Base-by-base conservation (phyloP, 495 filamentous ascomycete species). In the Neurospora intermedia region DNA sequence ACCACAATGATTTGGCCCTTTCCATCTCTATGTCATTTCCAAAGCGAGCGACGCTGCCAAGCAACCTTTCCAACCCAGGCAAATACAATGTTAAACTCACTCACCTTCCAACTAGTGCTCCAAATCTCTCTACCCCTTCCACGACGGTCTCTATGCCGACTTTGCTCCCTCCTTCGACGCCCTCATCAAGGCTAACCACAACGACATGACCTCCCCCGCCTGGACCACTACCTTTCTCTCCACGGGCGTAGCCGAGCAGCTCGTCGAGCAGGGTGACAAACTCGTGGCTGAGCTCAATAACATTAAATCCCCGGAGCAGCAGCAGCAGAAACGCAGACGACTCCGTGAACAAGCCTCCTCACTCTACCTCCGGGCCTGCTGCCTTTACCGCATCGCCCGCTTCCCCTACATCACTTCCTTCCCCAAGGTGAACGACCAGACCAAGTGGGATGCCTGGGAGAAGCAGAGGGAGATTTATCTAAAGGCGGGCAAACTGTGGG, bases 61-160 rank as follows among this genome's bases (percentile, higher is more conserved):
- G 35, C 35, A 38, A 38, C 0, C 35, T 38, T 38, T 38, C 35
- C 35, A 38, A 38, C 35, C 35, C 35, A 38, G 35, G 35, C 35
- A 38, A 38, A 6, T 38, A 5, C 70, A 42, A 71, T 72, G 11
- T 38, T 70, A 48, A 59, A 38, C 71, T 18, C 42, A 70, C 73
- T 18, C 15, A 1, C 13, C 0, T 18, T 6, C 39, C 16, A 42
- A 41, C n/a, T 72, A 90, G 85, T 91, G 89, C 78, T 74, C 77
- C 45, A 88, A 88, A 79, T 85, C 88, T 43, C 83, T 94, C 38
- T 95, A 95, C 75, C 92, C 92, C 0, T 95, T 94, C 83, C 91
- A 93, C 81, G 92, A 93, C 78, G 89, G 90, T 23, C 79, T 83
- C 0, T 85, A 86, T 69, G 86, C 89, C 69, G 92, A 95, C 80